Base-by-base conservation (phyloP, 768 basidiomycete species). In the Mycena albidolilacea region DNA sequence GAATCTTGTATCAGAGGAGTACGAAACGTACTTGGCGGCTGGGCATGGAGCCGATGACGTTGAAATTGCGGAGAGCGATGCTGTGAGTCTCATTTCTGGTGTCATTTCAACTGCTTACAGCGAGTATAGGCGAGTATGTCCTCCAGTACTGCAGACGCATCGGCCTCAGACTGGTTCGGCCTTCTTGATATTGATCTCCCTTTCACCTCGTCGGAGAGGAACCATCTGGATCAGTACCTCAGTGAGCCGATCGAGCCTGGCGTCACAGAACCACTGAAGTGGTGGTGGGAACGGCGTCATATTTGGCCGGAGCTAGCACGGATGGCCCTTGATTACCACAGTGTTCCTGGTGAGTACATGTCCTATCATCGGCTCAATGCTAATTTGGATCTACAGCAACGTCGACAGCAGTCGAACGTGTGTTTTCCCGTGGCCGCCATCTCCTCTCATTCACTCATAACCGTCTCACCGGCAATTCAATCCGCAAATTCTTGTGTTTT, bases 401-500 rank as follows among this genome's bases (percentile, higher is more conserved):
- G 7, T 59, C 58, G 21, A 59, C 58, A 2, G 58, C 58, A 6
- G 58, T 59, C 11, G 58, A 59, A 38, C 38, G 58, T 17, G 58
- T 59, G 1, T 59, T 59, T 19, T 59, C 58, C 58, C 38, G 23
- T 39, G 19, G 58, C 19, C 38, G 58, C 19, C 58, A 59, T 41
- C 58, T 59, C 4, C 58, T 59, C 10, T 5, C 9, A 11, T 59
- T 59, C 38, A 59, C 58, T n/a, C 38, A 19, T 38, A 59, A 59
- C 38, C 38, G 58, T 1, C 65, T 83, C 4, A 79, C 78, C 6
- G 75, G 63, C 5, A 73, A 80, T 69, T 76, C 79, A 0, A 80
- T 79, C 0, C 71, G 76, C 1, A 78, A 79, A 0, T 63, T 82
- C 6, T 64, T 85, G 43, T 86, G 85, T 70, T 77, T 85, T 0